These are phyloP conservation scores for Hevea brasiliensis DNA, from an alignment of 345 rosid species.

Conservation along the genomic window DNA sequence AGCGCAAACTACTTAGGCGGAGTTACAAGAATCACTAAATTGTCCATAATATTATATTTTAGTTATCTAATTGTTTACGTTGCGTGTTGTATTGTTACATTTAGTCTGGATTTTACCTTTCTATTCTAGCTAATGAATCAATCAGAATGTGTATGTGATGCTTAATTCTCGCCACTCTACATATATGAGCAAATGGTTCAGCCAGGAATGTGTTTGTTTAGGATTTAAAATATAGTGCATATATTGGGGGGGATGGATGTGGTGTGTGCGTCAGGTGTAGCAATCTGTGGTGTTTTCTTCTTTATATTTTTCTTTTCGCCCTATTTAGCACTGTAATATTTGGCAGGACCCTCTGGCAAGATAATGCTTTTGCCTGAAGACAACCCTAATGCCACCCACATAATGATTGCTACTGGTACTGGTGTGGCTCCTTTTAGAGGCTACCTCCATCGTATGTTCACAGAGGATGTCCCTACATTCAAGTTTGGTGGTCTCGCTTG, in stretches of 20 bases:
- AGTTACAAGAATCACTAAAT: too few species aligned
- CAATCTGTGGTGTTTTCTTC: too few species aligned
- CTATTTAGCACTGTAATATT: not conserved
- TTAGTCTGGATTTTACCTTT: not conserved
- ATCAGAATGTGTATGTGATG: not conserved
- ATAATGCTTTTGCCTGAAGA: conserved; percentile 96
- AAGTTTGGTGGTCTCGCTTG: conserved; percentile 89
- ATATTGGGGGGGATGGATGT: too few species aligned
- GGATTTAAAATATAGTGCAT: too few species aligned
- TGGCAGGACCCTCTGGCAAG: conserved; percentile 95
- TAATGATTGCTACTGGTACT: conserved; percentile 97
- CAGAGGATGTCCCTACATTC: conserved; percentile 75
- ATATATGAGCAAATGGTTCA: not conserved
- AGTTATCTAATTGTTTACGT: not conserved
- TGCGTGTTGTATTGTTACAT: not conserved
- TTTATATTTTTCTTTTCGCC: not conserved
- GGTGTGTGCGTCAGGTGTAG: too few species aligned
- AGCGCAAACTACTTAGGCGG: too few species aligned
- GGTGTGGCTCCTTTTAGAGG: conserved; percentile 95
- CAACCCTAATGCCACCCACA: conserved; percentile 77
- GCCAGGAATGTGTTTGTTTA: not conserved
- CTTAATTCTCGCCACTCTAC: not conserved
- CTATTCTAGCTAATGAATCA: not conserved
- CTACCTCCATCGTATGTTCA: conserved; percentile 93
- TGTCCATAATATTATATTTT: not conserved